Evolutionary conservation across 768 basidiomycete species (phyloP).

Genomic region (Collybia nuda): DNA sequence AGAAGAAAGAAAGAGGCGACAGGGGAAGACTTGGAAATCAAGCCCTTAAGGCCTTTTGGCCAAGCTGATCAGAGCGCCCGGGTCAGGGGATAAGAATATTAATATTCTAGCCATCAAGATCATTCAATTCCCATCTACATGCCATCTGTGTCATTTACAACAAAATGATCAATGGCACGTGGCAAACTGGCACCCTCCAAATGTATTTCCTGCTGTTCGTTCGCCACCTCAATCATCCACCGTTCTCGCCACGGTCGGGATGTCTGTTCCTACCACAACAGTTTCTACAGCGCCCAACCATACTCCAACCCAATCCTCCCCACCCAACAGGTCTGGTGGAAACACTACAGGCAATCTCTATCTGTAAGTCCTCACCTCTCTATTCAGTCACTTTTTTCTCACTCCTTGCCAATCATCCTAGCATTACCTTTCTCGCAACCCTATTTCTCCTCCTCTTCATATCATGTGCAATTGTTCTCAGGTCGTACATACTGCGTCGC

Average conservation of each 20-base stretch:
- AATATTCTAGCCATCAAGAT: neutral
- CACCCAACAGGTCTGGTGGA: constrained; percentile 9
- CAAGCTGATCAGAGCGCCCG: neutral
- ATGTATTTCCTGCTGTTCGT: constrained; percentile 3
- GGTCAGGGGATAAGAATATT: neutral
- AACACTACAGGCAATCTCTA: constrained; percentile 40
- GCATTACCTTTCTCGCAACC: constrained; percentile 73
- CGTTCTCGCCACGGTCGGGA: neutral
- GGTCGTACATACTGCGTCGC: constrained; percentile 61
- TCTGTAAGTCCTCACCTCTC: constrained; percentile 27
- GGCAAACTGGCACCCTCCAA: neutral
- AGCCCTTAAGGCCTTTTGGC: neutral
- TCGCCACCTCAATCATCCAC: neutral
- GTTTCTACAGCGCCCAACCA: constrained; percentile 16
- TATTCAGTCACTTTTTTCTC: neutral
- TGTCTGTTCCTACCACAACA: constrained; percentile 5
- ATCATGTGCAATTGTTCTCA: constrained; percentile 61
- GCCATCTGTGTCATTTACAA: neutral
- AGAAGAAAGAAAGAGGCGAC: constrained; percentile 5
- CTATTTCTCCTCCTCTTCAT: constrained; percentile 66
- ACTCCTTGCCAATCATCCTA: constrained; percentile 21
- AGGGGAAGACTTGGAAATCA: constrained; percentile 7
- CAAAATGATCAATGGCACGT: constrained; percentile 2
- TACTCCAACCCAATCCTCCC: constrained; percentile 12
- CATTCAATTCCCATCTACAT: neutral